phyloP scores from a whole-genome alignment of 208 protist genomes.

The Porcisia deanei region DNA sequence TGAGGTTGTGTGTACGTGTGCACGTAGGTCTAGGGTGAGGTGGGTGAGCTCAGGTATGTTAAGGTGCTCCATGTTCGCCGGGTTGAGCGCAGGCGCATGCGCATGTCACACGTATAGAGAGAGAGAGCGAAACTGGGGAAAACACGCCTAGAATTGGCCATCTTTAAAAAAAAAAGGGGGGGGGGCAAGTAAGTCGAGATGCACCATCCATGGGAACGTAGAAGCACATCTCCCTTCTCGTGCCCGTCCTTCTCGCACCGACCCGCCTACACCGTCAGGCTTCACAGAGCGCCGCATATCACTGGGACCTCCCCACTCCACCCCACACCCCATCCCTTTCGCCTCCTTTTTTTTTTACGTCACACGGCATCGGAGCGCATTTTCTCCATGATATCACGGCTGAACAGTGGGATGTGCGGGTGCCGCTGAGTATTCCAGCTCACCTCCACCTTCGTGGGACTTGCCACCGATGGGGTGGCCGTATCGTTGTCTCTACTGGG shows the following conservation, averaged over 20 bases:
- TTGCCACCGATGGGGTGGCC: neutral
- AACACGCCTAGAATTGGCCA: neutral
- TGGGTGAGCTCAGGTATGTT: neutral
- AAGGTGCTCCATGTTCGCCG: neutral
- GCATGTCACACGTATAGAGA: neutral
- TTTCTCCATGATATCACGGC: slow-evolving; percentile 53
- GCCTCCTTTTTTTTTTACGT: neutral
- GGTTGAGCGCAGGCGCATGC: neutral
- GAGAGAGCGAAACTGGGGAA: neutral
- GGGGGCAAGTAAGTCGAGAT: neutral
- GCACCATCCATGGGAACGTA: no score
- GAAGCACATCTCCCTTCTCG: no score
- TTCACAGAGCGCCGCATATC: no score
- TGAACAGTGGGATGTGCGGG: slow-evolving; percentile 67
- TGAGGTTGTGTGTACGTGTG: neutral
- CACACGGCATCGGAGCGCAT: slow-evolving; percentile 21
- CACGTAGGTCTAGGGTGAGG: neutral
- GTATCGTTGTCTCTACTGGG: neutral
- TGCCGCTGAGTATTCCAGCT: slow-evolving; percentile 80
- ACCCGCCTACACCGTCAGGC: no score
- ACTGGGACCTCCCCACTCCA: no score
- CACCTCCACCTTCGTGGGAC: slow-evolving; percentile 28
- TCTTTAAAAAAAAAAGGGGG: neutral
- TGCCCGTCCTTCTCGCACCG: no score
- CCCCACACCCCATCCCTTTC: neutral